These are phyloP conservation scores for Craterostigma plantagineum DNA, from an alignment of 257 asterid species.

Conservation along the genomic window DNA sequence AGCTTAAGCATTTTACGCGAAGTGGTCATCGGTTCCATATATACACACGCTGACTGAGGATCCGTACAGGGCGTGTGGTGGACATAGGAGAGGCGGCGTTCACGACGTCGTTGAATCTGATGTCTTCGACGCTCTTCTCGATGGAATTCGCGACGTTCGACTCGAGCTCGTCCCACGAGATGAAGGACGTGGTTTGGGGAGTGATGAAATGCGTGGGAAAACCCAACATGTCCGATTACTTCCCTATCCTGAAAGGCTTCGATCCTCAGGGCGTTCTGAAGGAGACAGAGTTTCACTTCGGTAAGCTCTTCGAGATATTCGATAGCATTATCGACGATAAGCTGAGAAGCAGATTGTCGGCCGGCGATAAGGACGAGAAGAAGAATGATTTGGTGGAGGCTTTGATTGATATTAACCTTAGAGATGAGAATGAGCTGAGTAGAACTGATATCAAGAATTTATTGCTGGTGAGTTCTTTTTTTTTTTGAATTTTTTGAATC, in stretches of 20 bases:
- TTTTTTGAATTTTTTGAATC: neutral
- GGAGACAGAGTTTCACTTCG: slow-evolving; percentile 10
- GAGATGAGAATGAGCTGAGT: slow-evolving; percentile 11
- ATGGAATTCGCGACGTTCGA: slow-evolving; percentile 25
- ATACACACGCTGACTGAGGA: no score
- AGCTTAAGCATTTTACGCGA: no score
- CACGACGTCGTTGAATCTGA: slow-evolving; percentile 26
- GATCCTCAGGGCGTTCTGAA: slow-evolving; percentile 36
- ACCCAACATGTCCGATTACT: slow-evolving; percentile 33
- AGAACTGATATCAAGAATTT: slow-evolving; percentile 13
- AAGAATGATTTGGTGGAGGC: slow-evolving; percentile 20
- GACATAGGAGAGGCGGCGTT: slow-evolving; percentile 23
- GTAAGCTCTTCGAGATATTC: slow-evolving; percentile 17
- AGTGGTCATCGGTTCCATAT: no score
- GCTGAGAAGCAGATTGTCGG: slow-evolving; percentile 3
- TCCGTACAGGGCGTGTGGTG: slow-evolving; percentile 21
- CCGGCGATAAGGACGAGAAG: slow-evolving; percentile 4
- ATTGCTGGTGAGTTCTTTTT: slow-evolving; percentile 14
- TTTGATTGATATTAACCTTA: slow-evolving; percentile 13
- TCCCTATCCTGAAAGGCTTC: slow-evolving; percentile 17
- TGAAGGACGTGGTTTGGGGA: slow-evolving; percentile 27
- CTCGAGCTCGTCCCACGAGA: slow-evolving; percentile 32
- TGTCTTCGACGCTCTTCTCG: slow-evolving; percentile 41
- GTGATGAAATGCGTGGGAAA: slow-evolving; percentile 18
- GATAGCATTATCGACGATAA: slow-evolving; percentile 22